phyloP scores from a whole-genome alignment of 2,329 filamentous ascomycete genomes.

The Pyrenochaeta sp. region DNA sequence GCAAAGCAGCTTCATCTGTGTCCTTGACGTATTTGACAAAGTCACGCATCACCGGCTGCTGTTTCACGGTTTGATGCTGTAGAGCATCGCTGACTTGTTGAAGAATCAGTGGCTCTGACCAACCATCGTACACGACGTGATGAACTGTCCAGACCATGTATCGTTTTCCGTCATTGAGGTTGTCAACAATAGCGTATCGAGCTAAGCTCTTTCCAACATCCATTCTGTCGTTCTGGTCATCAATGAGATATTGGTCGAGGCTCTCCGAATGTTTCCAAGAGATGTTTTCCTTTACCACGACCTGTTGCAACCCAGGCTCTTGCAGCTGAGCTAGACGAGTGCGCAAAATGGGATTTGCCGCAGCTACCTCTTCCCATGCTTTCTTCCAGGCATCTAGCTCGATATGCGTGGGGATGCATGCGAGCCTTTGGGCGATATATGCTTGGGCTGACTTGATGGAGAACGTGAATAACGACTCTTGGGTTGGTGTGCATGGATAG shows the following conservation, averaged over 20 bases:
- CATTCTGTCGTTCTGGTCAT: slow-evolving; percentile 1
- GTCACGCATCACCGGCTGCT: too few species aligned
- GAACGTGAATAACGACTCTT: slow-evolving; percentile 63
- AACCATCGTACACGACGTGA: slow-evolving; percentile 34
- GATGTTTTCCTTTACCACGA: slow-evolving; percentile 5
- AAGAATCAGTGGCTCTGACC: slow-evolving; percentile 15
- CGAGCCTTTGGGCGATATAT: slow-evolving; percentile 52
- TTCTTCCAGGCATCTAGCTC: neutral
- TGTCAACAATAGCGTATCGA: slow-evolving; percentile 10
- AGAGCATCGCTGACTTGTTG: slow-evolving; percentile 1
- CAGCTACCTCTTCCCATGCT: neutral
- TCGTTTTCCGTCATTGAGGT: neutral
- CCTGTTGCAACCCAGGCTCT: slow-evolving; percentile 4
- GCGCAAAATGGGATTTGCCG: slow-evolving; percentile 1
- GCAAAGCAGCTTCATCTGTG: too few species aligned
- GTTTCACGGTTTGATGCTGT: too few species aligned
- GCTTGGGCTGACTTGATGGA: slow-evolving; percentile 60
- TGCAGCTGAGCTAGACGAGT: neutral
- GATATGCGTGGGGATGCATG: slow-evolving; percentile 16
- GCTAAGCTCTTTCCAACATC: slow-evolving; percentile 1
- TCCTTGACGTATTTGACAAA: too few species aligned
- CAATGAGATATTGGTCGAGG: slow-evolving; percentile 8
- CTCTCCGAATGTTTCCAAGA: slow-evolving; percentile 5
- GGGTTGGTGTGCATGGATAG: slow-evolving; percentile 63
- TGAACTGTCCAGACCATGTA: slow-evolving; percentile 29